phyloP scores from a whole-genome alignment of 2,329 filamentous ascomycete species.

The Neobulgaria alba region DNA sequence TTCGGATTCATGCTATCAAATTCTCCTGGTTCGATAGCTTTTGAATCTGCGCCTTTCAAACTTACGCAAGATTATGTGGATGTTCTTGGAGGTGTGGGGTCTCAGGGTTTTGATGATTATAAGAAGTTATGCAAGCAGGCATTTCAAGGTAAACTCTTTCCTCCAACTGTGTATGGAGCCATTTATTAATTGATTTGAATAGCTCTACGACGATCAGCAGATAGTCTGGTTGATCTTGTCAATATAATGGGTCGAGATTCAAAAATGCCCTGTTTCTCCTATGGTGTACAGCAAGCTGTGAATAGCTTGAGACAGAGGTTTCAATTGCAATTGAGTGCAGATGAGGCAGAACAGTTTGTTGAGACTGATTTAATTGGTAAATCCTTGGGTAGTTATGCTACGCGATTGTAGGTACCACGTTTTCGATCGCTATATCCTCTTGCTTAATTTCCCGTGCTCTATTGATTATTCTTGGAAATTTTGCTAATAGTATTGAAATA shows the following conservation, averaged over 20 bases:
- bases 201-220: slow-evolving; percentile 70
- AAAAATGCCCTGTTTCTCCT: slow-evolving; percentile 76
- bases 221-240: slow-evolving; percentile 73
- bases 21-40: slow-evolving; percentile 74
- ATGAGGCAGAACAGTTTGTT: slow-evolving; percentile 74
- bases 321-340: slow-evolving; percentile 72
- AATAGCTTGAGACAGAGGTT: slow-evolving; percentile 64
- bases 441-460: no score
- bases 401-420: slow-evolving; percentile 60
- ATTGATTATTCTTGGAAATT: no score
- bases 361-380: slow-evolving; percentile 73
- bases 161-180: slow-evolving; percentile 4
- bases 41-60: slow-evolving; percentile 82
- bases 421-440: neutral
- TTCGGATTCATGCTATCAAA: slow-evolving; percentile 89
- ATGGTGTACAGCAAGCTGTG: slow-evolving; percentile 63
- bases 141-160: slow-evolving; percentile 55
- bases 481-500: no score
- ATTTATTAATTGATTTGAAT: neutral
- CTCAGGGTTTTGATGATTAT: slow-evolving; percentile 64
- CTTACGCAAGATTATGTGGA: slow-evolving; percentile 81
- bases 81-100: slow-evolving; percentile 65
- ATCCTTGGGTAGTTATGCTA: slow-evolving; percentile 80
- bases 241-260: slow-evolving; percentile 78
- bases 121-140: slow-evolving; percentile 74